Percentiles rank a stretch among this genome's conserved stretches.
Conservation (phyloP, 768 basidiomycete species). For the Trametes cinnabarina region DNA sequence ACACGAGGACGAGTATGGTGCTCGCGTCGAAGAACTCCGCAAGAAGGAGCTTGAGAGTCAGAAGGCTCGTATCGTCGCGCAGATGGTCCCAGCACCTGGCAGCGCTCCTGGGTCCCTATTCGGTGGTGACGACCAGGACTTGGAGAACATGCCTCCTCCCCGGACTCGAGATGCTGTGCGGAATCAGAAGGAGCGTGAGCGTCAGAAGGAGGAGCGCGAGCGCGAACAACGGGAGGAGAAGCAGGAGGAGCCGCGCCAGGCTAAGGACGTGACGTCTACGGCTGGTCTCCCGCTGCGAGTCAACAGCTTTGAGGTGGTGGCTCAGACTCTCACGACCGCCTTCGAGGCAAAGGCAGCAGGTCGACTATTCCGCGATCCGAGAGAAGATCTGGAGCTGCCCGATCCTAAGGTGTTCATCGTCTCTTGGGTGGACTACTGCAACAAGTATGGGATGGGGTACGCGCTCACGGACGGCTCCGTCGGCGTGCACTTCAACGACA, state of each 20-base stretch:
- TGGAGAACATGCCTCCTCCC: slow-evolving; percentile 35
- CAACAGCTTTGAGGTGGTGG: slow-evolving; percentile 68
- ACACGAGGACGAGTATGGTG: slow-evolving; percentile 40
- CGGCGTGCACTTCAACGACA: slow-evolving; percentile 96
- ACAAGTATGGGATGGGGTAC: slow-evolving; percentile 99
- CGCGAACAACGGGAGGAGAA: slow-evolving; percentile 16
- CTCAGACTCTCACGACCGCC: slow-evolving; percentile 50
- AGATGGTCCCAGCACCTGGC: slow-evolving; percentile 68
- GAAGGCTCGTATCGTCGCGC: slow-evolving; percentile 90
- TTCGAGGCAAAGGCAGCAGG: slow-evolving; percentile 68
- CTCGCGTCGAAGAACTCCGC: slow-evolving; percentile 41
- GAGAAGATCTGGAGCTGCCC: slow-evolving; percentile 48
- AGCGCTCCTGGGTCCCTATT: slow-evolving; percentile 32
- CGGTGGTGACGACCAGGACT: slow-evolving; percentile 21
- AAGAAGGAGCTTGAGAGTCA: slow-evolving; percentile 83
- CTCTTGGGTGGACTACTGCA: slow-evolving; percentile 99
- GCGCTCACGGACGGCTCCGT: slow-evolving; percentile 93
- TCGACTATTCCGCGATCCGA: slow-evolving; percentile 64
- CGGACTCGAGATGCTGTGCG: slow-evolving; percentile 13
- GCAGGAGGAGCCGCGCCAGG: neutral
- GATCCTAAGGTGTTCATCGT: slow-evolving; percentile 88
- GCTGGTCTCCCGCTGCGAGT: slow-evolving; percentile 33
- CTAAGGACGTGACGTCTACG: slow-evolving; percentile 18
- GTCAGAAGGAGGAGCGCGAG: slow-evolving; percentile 18
- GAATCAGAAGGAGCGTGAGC: slow-evolving; percentile 23